These are phyloP conservation scores for Erysimum cheiri DNA, from an alignment of 441 rosid genomes.

Conservation along the genomic window DNA sequence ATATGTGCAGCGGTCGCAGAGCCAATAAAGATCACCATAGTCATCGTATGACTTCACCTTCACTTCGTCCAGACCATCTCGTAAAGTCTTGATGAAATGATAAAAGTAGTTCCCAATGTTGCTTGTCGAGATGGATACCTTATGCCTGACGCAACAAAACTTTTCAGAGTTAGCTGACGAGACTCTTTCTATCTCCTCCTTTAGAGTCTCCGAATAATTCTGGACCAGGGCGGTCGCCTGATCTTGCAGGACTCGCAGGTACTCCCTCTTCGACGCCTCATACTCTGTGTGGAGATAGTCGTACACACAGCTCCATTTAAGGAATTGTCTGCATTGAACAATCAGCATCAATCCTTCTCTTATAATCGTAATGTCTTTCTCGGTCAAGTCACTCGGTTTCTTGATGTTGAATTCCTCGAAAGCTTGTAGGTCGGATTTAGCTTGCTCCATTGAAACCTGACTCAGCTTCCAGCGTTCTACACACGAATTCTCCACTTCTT, in stretches of 20 bases:
- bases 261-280: constrained; percentile 30
- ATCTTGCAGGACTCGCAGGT: constrained; percentile 12
- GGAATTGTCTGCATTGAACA: constrained; percentile 36
- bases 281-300: constrained; percentile 1
- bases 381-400: neutral
- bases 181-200: constrained; percentile 3
- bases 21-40: constrained; percentile 15
- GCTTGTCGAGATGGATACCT: neutral
- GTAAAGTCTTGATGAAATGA: constrained; percentile 24
- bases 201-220: neutral
- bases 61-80: constrained; percentile 25
- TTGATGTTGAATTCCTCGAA: neutral
- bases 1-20: constrained; percentile 35
- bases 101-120: constrained; percentile 35
- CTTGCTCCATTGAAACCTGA: neutral
- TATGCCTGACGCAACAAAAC: neutral
- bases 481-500: neutral
- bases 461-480: neutral
- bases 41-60: constrained; percentile 28
- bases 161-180: neutral
- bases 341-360: constrained; percentile 34
- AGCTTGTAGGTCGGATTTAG: neutral
- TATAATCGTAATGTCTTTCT: neutral
- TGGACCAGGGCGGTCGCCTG: neutral
- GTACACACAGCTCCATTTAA: constrained; percentile 38